Conservation (phyloP, 306 rosid species). For the Glycine soja region DNA sequence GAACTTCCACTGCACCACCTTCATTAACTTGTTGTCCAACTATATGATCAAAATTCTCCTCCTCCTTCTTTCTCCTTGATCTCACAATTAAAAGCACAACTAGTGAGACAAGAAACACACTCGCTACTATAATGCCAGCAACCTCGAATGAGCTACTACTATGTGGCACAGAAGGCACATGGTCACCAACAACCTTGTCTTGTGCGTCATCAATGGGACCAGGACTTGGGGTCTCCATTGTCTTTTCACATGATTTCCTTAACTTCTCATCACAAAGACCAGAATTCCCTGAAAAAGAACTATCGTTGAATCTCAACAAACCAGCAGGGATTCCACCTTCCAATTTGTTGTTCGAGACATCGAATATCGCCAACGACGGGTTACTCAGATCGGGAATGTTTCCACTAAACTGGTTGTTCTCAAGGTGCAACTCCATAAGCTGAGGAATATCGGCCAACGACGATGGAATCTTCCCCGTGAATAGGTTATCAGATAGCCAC, state of each 20-base stretch:
- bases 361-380: conserved; percentile 43
- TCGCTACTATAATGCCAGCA: conserved; percentile 40
- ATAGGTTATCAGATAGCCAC: conserved; percentile 65
- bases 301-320: conserved; percentile 49
- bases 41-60: background rate
- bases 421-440: conserved; percentile 66
- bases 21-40: background rate
- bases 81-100: conserved; percentile 35
- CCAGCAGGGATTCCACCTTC: conserved; percentile 72
- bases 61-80: conserved; percentile 44
- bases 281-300: conserved; percentile 61
- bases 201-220: background rate
- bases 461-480: conserved; percentile 63
- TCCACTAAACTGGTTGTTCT: conserved; percentile 72
- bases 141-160: conserved; percentile 26
- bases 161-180: background rate
- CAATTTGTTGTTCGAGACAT: conserved; percentile 72
- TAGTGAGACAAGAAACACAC: conserved; percentile 46
- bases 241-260: conserved; percentile 45
- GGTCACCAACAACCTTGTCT: background rate
- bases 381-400: conserved; percentile 51
- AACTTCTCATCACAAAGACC: conserved; percentile 61
- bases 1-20: conserved; percentile 56
- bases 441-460: conserved; percentile 57
- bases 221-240: background rate